Evolutionary conservation across 1,284 basidiomycete genomes (phyloP), one percentile per base, ranked within the genome.

Genomic region (Trichosporon sp.): DNA sequence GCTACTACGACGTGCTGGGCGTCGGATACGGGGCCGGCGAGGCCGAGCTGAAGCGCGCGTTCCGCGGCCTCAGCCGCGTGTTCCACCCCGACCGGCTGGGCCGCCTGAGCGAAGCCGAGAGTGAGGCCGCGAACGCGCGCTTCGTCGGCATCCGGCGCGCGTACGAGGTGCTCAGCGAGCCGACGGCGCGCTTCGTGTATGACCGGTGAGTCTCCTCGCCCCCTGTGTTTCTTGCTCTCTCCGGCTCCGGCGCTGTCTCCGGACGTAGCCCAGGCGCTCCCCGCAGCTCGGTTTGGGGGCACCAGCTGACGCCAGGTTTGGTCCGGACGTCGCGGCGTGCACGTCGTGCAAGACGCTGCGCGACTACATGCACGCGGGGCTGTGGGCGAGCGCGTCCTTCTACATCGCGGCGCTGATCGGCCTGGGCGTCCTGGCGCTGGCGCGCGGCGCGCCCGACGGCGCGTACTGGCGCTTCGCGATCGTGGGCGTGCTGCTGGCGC

Each of bases 71-170:
- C 76, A 78, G 58, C 4, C 87, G 87, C 75, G 85, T 82, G 72
- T 85, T 90, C 74, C 93, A 95, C 78, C 93, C 93, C 0, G 93
- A 95, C 84, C 86, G 89, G 69, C 87, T 88, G 12, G 91, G 91
- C 0, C 21, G 67, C 23, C 15, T 31, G 56, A 51, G 47, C 23
- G 31, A 65, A 44, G 82, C 84, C n/a, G 89, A 89, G 2, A 88
- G 89, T 70, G 85, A 85, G 5, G 44, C 31, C 25, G 53, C 53
- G 71, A 89, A 60, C 27, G 67, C 38, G 65, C 56, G 62, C 21
- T 95, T 95, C 78, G 91, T 94, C 68, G 77, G 84, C 31, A 88
- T 92, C 1, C 85, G 92, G 65, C 87, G 89, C 74, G 91, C 90
- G 21, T 94, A 90, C 76, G 92, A 95, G 78, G 88, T 89, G 0